Conservation (phyloP, 495 filamentous ascomycete species). For the Penicillium paxilli region DNA sequence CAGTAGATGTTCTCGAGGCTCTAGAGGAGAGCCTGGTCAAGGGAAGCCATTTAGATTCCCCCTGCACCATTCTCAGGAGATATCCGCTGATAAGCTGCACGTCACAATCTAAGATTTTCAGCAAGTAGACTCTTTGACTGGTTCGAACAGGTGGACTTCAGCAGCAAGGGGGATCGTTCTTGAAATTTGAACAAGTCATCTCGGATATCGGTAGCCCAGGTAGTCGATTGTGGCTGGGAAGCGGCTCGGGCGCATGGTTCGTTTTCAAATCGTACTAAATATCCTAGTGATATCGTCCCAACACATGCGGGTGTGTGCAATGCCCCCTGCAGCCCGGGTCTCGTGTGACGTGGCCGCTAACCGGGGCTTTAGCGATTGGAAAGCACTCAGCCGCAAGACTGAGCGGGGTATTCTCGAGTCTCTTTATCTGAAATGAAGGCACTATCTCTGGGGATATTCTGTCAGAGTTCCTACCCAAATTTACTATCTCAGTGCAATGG, state of each 20-base stretch:
- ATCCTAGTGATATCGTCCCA: background rate
- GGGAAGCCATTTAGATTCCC: too few species aligned
- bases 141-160: background rate
- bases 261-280: background rate
- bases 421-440: background rate
- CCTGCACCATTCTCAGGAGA: too few species aligned
- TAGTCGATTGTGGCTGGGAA: background rate
- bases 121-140: background rate
- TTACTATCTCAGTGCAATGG: background rate
- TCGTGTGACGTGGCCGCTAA: background rate
- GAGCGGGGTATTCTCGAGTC: background rate
- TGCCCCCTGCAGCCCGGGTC: background rate
- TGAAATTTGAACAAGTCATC: background rate
- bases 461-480: background rate
- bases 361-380: background rate
- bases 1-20: background rate
- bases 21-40: background rate
- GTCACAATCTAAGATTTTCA: too few species aligned
- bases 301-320: background rate
- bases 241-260: background rate
- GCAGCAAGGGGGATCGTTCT: background rate
- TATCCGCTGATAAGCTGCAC: too few species aligned
- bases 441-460: background rate
- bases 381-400: background rate
- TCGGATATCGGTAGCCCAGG: background rate